These are phyloP conservation scores for Talinum fruticosum DNA, from an alignment of 148 eudicot genomes.

Conservation along the genomic window DNA sequence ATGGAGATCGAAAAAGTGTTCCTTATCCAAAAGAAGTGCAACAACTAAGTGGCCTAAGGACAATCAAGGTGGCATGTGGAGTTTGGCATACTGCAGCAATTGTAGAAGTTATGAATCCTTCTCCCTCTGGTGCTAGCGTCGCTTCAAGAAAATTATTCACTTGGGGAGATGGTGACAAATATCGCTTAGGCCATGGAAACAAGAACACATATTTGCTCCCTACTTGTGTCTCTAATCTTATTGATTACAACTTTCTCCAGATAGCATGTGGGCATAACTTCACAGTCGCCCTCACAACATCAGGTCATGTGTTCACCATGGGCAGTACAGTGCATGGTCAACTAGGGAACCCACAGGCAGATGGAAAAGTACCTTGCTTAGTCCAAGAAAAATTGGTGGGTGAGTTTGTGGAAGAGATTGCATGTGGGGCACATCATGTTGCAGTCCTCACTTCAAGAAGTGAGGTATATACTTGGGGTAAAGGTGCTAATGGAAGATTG, in stretches of 20 bases:
- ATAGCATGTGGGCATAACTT: constrained; percentile 67
- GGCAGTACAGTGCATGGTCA: constrained; percentile 64
- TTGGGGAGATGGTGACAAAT: constrained; percentile 88
- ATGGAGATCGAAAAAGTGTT: constrained; percentile 60
- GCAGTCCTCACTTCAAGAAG: constrained; percentile 72
- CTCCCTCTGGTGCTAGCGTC: constrained; percentile 27
- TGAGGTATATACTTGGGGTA: constrained; percentile 78
- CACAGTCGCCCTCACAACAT: constrained; percentile 64
- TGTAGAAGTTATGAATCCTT: constrained; percentile 49
- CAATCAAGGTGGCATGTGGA: constrained; percentile 76
- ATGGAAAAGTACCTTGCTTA: constrained; percentile 59
- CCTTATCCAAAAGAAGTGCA: constrained; percentile 65
- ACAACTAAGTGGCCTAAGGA: constrained; percentile 49
- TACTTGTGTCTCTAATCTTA: constrained; percentile 58
- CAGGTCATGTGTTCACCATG: constrained; percentile 81
- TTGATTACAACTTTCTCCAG: constrained; percentile 65
- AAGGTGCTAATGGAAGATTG: constrained; percentile 71
- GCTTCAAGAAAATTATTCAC: constrained; percentile 70
- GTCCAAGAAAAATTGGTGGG: constrained; percentile 70
- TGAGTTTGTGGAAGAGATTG: constrained; percentile 72
- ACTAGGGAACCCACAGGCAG: constrained; percentile 60
- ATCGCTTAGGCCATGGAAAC: constrained; percentile 68
- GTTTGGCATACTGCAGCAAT: constrained; percentile 93
- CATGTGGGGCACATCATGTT: constrained; percentile 68
- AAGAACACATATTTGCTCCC: constrained; percentile 61